A percentile compares a stretch with the other conserved stretches of the same genome.
Conservation (phyloP, 1,284 basidiomycete species). For the Ustilago cynodontis region DNA sequence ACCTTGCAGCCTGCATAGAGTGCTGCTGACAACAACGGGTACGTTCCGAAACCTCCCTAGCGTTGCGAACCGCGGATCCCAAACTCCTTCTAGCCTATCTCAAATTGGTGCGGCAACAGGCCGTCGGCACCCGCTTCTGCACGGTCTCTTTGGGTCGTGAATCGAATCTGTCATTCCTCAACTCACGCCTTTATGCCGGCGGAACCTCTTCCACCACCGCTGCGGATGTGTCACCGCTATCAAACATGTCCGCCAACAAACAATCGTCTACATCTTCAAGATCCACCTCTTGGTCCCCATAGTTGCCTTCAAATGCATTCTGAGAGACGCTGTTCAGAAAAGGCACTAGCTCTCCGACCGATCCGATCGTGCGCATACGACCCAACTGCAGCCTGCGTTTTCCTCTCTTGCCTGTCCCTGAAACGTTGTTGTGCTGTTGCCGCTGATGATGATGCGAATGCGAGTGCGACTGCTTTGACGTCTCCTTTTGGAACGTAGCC, state of each 20-base stretch:
- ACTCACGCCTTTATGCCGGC: slow-evolving; percentile 3
- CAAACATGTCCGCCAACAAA: slow-evolving; percentile 56
- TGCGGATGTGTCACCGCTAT: slow-evolving; percentile 12
- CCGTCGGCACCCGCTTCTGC: not conserved
- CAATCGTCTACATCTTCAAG: slow-evolving; percentile 44
- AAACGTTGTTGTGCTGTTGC: not conserved
- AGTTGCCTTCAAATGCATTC: slow-evolving; percentile 43
- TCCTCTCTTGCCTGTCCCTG: not conserved
- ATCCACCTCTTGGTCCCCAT: slow-evolving; percentile 24
- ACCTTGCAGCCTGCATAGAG: no score
- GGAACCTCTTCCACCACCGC: not conserved
- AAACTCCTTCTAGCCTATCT: not conserved
- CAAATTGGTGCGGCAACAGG: not conserved
- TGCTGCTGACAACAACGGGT: no score
- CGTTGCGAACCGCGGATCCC: not conserved
- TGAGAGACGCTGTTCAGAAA: slow-evolving; percentile 42
- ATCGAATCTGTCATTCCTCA: not conserved
- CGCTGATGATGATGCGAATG: not conserved
- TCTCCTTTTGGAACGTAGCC: slow-evolving; percentile 75
- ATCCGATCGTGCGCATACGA: slow-evolving; percentile 6
- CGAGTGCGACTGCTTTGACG: not conserved
- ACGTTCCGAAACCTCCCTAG: not conserved
- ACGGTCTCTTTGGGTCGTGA: not conserved
- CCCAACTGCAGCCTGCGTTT: slow-evolving; percentile 27
- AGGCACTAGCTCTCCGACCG: slow-evolving; percentile 30